Conservation (phyloP, 257 asterid species). For the Linderniella brevidens region DNA sequence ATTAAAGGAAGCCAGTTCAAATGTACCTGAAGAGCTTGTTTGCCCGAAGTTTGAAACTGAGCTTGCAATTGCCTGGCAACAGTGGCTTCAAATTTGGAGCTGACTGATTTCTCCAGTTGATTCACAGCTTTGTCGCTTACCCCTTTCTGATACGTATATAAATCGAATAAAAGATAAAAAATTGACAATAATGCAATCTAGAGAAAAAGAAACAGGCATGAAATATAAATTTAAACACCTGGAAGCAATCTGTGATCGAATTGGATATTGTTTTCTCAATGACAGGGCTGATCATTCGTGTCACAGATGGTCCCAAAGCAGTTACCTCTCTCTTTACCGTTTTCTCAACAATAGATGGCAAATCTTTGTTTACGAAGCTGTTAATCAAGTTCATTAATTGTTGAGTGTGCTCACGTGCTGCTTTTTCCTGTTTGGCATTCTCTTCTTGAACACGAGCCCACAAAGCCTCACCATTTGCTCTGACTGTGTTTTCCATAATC, state of each 20-base stretch:
- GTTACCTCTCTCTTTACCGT: slow-evolving; percentile 62
- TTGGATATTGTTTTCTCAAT: slow-evolving; percentile 65
- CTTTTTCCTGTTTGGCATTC: slow-evolving; percentile 68
- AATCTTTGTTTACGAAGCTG: slow-evolving; percentile 67
- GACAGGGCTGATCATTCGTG: slow-evolving; percentile 47
- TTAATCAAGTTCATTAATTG: slow-evolving; percentile 41
- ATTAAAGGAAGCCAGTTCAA: neutral
- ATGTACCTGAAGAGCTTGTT: slow-evolving; percentile 86
- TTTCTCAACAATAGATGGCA: slow-evolving; percentile 65
- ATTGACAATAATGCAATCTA: neutral
- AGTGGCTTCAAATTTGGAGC: slow-evolving; percentile 66
- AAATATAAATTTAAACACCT: slow-evolving; percentile 31
- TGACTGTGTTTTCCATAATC: slow-evolving; percentile 61
- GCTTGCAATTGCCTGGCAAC: slow-evolving; percentile 78
- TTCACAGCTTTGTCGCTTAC: slow-evolving; percentile 84
- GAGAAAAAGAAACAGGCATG: neutral
- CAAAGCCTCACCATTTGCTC: slow-evolving; percentile 69
- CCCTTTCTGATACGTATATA: slow-evolving; percentile 66
- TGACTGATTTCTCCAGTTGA: slow-evolving; percentile 78
- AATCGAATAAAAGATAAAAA: slow-evolving; percentile 10
- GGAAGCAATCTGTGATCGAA: slow-evolving; percentile 63
- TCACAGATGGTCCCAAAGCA: slow-evolving; percentile 61
- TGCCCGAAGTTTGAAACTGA: slow-evolving; percentile 93
- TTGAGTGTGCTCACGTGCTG: slow-evolving; percentile 48
- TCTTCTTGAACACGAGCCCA: slow-evolving; percentile 93